Evolutionary conservation across 2,329 filamentous ascomycete species (phyloP).

Genomic region (Ramichloridium luteum): DNA sequence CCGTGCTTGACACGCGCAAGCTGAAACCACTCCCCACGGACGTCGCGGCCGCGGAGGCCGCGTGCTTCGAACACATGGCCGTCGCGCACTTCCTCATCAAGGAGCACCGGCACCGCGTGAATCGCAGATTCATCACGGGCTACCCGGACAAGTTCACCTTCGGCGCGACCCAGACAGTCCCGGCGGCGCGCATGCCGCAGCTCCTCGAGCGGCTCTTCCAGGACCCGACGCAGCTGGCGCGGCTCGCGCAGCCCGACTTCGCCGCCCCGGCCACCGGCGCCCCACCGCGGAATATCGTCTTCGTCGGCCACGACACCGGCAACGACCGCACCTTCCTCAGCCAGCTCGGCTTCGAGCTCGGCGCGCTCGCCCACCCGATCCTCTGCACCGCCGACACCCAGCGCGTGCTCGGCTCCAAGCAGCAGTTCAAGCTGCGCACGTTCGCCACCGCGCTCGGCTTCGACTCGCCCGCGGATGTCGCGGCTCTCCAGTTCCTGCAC

Average conservation of each 20-base stretch:
- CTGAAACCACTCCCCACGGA: conserved; percentile 26
- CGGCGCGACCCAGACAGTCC: conserved; percentile 48
- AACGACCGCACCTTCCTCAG: conserved; percentile 58
- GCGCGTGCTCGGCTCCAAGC: conserved; percentile 54
- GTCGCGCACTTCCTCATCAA: conserved; percentile 58
- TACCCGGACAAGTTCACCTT: conserved; percentile 67
- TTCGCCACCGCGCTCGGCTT: conserved; percentile 49
- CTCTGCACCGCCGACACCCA: conserved; percentile 48
- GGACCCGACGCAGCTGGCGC: conserved; percentile 28
- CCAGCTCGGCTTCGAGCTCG: conserved; percentile 50
- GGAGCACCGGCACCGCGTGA: conserved; percentile 55
- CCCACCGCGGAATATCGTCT: conserved; percentile 53
- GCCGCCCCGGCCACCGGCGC: not conserved
- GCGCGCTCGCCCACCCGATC: conserved; percentile 42
- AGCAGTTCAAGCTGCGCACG: conserved; percentile 37
- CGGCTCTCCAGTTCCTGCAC: conserved; percentile 35
- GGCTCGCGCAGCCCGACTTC: conserved; percentile 1
- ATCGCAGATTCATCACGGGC: conserved; percentile 56
- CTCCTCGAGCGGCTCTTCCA: conserved; percentile 44
- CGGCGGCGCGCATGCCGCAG: conserved; percentile 31
- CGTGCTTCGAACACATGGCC: not conserved
- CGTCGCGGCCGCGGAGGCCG: not conserved
- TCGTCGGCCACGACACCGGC: conserved; percentile 65
- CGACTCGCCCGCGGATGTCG: conserved; percentile 45
- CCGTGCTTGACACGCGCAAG: conserved; percentile 60